Base-by-base conservation (phyloP, 306 rosid species). In the Vachellia collinsii region DNA sequence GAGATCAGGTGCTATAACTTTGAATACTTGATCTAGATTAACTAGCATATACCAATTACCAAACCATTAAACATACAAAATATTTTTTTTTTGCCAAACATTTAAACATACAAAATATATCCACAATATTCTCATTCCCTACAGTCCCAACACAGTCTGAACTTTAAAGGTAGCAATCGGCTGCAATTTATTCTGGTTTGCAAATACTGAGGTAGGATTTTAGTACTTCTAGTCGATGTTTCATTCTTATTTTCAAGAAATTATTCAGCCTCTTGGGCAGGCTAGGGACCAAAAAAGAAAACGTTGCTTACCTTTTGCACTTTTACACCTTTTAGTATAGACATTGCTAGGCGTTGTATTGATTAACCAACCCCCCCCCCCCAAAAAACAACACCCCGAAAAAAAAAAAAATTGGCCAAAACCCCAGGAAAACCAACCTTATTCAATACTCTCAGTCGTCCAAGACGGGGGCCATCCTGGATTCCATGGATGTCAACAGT, bases 391-490 rank as follows among this genome's bases (percentile, higher is more conserved):
- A n/a, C n/a, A n/a, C n/a, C n/a, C n/a, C n/a, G 12, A 44, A 44
- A 44, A 44, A 11, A 3, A 12, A 13, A 47, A 47, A 61, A 23
- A 36, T 42, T 71, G 4, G 4, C 42, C 37, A 54, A 43, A 68
- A 81, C 20, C 0, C 13, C 38, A 7, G 47, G 50, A 76, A 82
- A 37, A 25, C 91, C 39, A 85, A 95, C 99, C 97, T 92, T 87
- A 83, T 90, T 88, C 82, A 88, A 54, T 56, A 72, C 81, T 85
- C 99, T 91, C 12, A 87, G 84, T 88, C 99, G 83, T 72, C 99
- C 99, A 79, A 86, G 88, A 65, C 80, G 88, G 85, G 99, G 98
- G 59, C 99, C 99, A 81, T 87, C 94, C 75, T 59, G 84, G 63
- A 87, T 85, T 85, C 99, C 97, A 80, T 95, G 92, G 67, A 82